Base-by-base conservation (phyloP, 345 rosid species). In the Camelina laxa region DNA sequence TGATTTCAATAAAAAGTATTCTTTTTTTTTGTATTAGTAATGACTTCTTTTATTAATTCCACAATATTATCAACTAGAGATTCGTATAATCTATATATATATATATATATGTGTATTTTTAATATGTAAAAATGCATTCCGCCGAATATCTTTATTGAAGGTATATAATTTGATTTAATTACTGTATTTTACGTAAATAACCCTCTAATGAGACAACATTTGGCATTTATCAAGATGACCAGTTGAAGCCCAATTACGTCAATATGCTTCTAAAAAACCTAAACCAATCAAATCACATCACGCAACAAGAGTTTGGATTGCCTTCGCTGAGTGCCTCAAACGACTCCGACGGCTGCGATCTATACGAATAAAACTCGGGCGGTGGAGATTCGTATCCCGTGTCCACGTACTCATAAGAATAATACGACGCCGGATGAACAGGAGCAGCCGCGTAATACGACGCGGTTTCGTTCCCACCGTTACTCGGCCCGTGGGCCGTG, bases 311-410 rank as follows among this genome's bases (percentile, higher is more conserved):
- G 71, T 93, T 91, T 1, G 96, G 98, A 74, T 93, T 93, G 67
- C 92, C 97, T 6, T 93, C 98, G 60, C 94, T 93, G 9, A 93
- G 85, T 36, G 89, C 67, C 75, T 91, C 97, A 7, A 93, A 93
- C 17, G 98, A 84, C 6, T 84, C 82, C 0, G 84, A 73, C 70
- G 89, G 83, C 48, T 74, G 89, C 12, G 87, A 80, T 77, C 76
- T 72, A 64, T 77, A 77, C 6, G 81, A 77, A 65, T 77, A 77
- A 14, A 79, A 35, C 35, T 80, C 80, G 15, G 83, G 21, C 42
- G 87, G 87, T 0, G 67, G 64, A 27, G 88, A 81, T 10, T 80
- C 71, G 41, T 83, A 79, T 9, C 72, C 81, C 2, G 84, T 74
- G 10, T 86, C 81, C 79, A 80, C 72, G 45, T 80, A 82, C 60